Conservation (phyloP, 208 protist genomes). For the Wallacemonas sp. region DNA sequence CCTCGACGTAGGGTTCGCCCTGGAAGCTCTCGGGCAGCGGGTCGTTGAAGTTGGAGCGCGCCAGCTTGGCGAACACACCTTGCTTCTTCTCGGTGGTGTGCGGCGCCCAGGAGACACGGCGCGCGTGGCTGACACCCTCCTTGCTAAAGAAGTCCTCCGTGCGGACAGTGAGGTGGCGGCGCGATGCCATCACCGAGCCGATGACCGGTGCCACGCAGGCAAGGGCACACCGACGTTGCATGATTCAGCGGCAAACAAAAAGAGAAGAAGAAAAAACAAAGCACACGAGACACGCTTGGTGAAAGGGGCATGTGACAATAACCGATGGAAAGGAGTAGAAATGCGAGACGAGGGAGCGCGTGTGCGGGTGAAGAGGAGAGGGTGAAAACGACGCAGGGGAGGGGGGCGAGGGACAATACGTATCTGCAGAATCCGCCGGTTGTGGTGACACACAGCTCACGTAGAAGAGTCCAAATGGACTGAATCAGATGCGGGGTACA, state of each 20-base stretch:
- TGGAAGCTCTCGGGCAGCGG: conserved; percentile 66
- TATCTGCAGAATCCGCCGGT: too few relatives aligned
- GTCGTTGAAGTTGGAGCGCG: conserved; percentile 89
- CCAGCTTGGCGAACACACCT: conserved; percentile 85
- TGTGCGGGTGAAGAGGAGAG: too few relatives aligned
- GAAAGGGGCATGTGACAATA: too few relatives aligned
- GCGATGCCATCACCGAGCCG: neutral
- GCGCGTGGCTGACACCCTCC: conserved; percentile 84
- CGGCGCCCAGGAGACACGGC: conserved; percentile 89
- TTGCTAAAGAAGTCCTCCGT: conserved; percentile 92
- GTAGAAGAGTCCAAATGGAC: too few relatives aligned
- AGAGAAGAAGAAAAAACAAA: too few relatives aligned
- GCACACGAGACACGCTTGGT: too few relatives aligned
- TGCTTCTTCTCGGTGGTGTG: conserved; percentile 92
- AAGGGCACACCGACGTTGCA: neutral
- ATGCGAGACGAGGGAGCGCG: too few relatives aligned
- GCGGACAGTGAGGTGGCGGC: conserved; percentile 65
- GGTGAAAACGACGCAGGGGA: too few relatives aligned
- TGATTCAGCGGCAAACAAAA: conserved; percentile 1
- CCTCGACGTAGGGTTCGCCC: conserved; percentile 83
- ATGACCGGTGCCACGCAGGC: neutral
- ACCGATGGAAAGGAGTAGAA: too few relatives aligned
- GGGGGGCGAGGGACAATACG: too few relatives aligned
- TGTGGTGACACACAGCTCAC: too few relatives aligned
- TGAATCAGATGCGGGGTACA: too few relatives aligned